Evolutionary conservation across 805 yeast genomes (phyloP), one percentile per base, ranked within the genome.

Genomic region (Zygoascus tannicola): DNA sequence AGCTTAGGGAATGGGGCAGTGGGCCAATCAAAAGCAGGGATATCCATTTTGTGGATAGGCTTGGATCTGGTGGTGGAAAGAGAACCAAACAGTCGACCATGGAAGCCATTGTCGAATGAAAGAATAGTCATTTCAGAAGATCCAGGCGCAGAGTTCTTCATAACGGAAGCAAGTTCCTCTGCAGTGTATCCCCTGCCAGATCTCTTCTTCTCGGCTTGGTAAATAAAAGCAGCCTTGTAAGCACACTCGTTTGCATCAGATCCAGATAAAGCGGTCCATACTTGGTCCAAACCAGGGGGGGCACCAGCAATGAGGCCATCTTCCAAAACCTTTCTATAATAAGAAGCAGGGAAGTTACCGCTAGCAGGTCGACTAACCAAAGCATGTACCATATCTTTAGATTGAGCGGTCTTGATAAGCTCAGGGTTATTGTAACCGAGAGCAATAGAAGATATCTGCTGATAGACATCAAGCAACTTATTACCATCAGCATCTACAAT

Each of bases 21-120:
- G 60, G 97, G 97, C 97, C 97, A 88, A 59, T 85, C 77, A 71
- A 88, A 88, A 4, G 95, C 79, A 49, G 97, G 97, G 67, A 90
- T 60, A 46, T 69, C 73, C 64, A 88, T 70, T 70, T 90, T 88
- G 73, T 88, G 97, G 56, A 90, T 76, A 53, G 97, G 95, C 71
- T 86, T 90, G 45, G 96, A 86, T 63, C 95, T 78, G 33, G 97
- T 88, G 52, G 85, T 78, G 4, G 95, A 83, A 36, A 85, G 87
- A 44, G 94, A 76, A 20, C 95, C 97, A 68, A 88, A 86, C 51
- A 87, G 68, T 67, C 97, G 79, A 52, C 97, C 97, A 63, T 88
- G 97, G 83, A 88, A 90, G 23, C 92, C 92, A 52, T 78, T 74
- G 64, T 80, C 79, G 68, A 88, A 88, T 4, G 96, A 86, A 53